A percentile compares a stretch with the other conserved stretches of the same genome.
Evolutionary conservation across 805 yeast genomes (phyloP).

Genomic region (Starmerella geochares): DNA sequence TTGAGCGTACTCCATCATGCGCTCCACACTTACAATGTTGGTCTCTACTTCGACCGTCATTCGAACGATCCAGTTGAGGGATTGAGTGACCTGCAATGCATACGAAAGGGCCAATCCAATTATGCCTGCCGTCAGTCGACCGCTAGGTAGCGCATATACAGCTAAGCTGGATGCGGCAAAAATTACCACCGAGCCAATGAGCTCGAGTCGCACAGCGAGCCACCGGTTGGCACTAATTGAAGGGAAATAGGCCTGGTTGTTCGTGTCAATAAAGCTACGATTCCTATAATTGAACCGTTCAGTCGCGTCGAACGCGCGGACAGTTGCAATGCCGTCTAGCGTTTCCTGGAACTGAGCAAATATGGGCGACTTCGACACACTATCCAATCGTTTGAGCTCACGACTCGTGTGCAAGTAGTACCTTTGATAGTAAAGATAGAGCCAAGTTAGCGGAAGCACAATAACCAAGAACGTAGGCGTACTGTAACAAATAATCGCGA

Average conservation of each 20-base stretch:
- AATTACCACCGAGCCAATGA: constrained; percentile 80
- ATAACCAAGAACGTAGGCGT: constrained; percentile 79
- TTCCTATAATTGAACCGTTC: constrained; percentile 53
- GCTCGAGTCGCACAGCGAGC: constrained; percentile 91
- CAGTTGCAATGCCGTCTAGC: constrained; percentile 63
- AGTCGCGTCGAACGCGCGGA: constrained; percentile 63
- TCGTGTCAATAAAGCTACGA: constrained; percentile 54
- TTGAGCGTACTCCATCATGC: constrained; percentile 79
- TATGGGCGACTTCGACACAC: constrained; percentile 63
- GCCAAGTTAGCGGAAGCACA: constrained; percentile 53
- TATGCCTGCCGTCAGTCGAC: constrained; percentile 73
- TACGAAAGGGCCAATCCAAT: constrained; percentile 91
- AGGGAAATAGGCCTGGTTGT: constrained; percentile 88
- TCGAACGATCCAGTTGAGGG: constrained; percentile 94
- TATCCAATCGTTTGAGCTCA: constrained; percentile 65
- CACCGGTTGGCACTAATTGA: constrained; percentile 89
- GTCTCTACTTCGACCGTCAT: constrained; percentile 99
- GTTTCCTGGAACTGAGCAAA: constrained; percentile 78
- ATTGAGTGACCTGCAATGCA: constrained; percentile 84
- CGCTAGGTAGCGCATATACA: constrained; percentile 56
- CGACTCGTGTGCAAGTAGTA: constrained; percentile 62
- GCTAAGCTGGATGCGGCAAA: constrained; percentile 76
- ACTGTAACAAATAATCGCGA: constrained; percentile 68
- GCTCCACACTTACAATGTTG: constrained; percentile 91
- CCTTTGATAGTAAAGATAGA: constrained; percentile 61